A percentile compares a stretch with the other conserved stretches of the same genome.
Conservation (phyloP, 805 yeast genomes). For the Yamadazyma takamatsuzukensis region DNA sequence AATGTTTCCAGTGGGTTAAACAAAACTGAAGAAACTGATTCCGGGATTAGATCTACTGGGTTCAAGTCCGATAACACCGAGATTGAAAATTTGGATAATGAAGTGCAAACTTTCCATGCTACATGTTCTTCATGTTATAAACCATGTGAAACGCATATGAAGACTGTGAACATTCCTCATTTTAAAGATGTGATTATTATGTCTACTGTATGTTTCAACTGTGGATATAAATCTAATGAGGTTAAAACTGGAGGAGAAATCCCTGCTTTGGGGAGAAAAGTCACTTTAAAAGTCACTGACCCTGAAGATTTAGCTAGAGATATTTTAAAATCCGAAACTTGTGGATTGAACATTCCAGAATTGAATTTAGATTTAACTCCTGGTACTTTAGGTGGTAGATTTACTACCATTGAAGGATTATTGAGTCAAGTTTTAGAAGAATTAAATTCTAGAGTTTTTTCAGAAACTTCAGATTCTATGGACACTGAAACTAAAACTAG, state of each 20-base stretch:
- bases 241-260: conserved; percentile 98
- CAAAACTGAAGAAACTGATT: conserved; percentile 20
- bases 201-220: conserved; percentile 88
- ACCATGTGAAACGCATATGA: conserved; percentile 92
- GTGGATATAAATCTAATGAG: conserved; percentile 96
- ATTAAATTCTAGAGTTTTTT: conserved; percentile 76
- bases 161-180: conserved; percentile 93
- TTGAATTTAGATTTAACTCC: conserved; percentile 85
- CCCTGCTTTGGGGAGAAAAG: conserved; percentile 77
- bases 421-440: conserved; percentile 87
- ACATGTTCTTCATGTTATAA: conserved; percentile 87
- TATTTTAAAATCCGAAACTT: conserved; percentile 89
- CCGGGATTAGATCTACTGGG: conserved; percentile 40
- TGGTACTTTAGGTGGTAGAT: conserved; percentile 97
- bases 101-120: conserved; percentile 89
- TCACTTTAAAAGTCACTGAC: conserved; percentile 74
- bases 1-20: conserved; percentile 21
- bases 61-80: conserved; percentile 70
- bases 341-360: conserved; percentile 84
- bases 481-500: conserved; percentile 68
- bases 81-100: conserved; percentile 81
- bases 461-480: conserved; percentile 90
- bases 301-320: conserved; percentile 93
- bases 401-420: conserved; percentile 94
- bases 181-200: conserved; percentile 95